These are phyloP conservation scores for Puccinia hordei DNA, from an alignment of 1,284 basidiomycete species.

Conservation along the genomic window DNA sequence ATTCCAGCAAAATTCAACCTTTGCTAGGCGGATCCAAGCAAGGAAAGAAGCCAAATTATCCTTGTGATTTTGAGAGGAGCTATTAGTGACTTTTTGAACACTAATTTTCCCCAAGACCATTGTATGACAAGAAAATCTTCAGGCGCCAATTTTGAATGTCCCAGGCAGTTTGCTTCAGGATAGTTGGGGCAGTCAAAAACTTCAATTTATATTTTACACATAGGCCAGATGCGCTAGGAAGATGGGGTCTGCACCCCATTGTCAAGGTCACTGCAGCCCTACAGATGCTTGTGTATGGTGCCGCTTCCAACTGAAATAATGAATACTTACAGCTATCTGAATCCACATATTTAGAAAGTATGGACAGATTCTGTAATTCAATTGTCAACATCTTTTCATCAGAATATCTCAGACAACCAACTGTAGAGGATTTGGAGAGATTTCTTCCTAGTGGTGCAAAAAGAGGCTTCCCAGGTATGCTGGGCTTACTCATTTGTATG, in stretches of 20 bases:
- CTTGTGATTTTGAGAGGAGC: background rate
- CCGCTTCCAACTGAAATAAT: background rate
- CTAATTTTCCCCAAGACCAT: conserved; percentile 12
- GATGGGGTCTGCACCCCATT: background rate
- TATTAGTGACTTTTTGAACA: background rate
- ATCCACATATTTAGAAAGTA: background rate
- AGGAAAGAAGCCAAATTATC: background rate
- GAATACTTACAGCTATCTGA: conserved; percentile 26
- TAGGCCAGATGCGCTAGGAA: background rate
- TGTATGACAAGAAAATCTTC: too few species aligned
- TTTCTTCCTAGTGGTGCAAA: too few species aligned
- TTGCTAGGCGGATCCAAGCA: background rate
- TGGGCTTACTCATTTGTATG: conserved; percentile 23
- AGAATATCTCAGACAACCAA: conserved; percentile 1
- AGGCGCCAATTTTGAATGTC: conserved; percentile 12
- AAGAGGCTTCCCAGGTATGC: conserved; percentile 6
- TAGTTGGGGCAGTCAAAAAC: background rate
- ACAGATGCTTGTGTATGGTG: background rate
- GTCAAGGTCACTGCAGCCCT: conserved; percentile 22
- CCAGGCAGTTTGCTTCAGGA: background rate
- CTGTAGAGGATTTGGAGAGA: too few species aligned
- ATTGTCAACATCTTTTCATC: background rate
- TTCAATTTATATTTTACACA: background rate
- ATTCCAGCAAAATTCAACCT: background rate
- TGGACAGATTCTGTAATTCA: background rate